A percentile compares a stretch with the other conserved stretches of the same genome.
Evolutionary conservation across 2,329 filamentous ascomycete genomes (phyloP).

Genomic region (Corinectria fuckeliana): DNA sequence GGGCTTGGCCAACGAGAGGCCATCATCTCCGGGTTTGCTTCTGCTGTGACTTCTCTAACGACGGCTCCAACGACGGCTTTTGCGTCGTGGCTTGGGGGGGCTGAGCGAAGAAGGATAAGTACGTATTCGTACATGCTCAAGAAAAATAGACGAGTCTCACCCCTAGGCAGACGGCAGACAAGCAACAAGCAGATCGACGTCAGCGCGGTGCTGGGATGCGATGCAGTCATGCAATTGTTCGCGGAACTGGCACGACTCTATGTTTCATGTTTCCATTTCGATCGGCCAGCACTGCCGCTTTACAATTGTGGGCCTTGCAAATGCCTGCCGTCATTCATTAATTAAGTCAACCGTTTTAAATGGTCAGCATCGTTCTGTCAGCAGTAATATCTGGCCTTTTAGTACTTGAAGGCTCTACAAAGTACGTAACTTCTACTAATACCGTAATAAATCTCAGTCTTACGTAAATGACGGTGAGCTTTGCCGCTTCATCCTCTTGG

Average conservation of each 20-base stretch:
- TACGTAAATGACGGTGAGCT: not conserved
- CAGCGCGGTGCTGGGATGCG: not conserved
- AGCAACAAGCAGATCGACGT: not conserved
- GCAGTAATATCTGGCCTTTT: too few relatives aligned
- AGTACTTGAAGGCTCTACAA: too few relatives aligned
- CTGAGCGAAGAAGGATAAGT: too few relatives aligned
- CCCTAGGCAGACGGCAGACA: too few relatives aligned
- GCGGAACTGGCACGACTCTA: constrained; percentile 7
- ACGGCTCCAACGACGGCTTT: constrained; percentile 11
- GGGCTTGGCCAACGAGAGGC: not conserved
- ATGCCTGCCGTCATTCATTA: not conserved
- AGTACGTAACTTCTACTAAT: too few relatives aligned
- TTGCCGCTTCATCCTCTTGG: not conserved
- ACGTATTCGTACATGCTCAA: too few relatives aligned
- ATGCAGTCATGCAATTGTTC: constrained; percentile 6
- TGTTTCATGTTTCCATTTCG: not conserved
- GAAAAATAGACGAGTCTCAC: too few relatives aligned
- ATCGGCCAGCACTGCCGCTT: not conserved
- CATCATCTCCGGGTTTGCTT: not conserved
- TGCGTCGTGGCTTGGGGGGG: constrained; percentile 21
- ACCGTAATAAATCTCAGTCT: not conserved
- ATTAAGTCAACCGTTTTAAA: not conserved
- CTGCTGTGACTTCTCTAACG: constrained; percentile 13
- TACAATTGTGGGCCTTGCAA: not conserved
- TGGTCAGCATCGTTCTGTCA: not conserved